Evolutionary conservation across 2,329 filamentous ascomycete species (phyloP).

Genomic region (Aaosphaeria arxii): DNA sequence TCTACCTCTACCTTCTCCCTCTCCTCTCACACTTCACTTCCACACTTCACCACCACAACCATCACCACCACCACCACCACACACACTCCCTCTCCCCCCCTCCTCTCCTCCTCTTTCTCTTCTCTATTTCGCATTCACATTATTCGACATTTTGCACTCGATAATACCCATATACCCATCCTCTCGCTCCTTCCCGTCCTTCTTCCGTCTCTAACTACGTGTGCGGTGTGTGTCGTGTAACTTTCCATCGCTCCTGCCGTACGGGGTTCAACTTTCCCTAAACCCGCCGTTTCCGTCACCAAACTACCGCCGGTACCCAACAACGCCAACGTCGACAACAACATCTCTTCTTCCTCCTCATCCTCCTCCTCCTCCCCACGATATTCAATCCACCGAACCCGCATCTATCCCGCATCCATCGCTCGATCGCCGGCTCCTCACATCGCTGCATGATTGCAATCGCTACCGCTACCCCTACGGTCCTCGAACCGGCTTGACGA

Average conservation of each 20-base stretch:
- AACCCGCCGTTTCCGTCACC: slow-evolving; percentile 11
- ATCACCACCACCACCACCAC: not conserved
- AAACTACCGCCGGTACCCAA: slow-evolving; percentile 21
- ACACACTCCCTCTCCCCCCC: not conserved
- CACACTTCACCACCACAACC: not conserved
- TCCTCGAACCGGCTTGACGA: too few species aligned
- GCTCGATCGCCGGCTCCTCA: too few species aligned
- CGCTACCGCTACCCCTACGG: too few species aligned
- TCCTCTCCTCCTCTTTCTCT: not conserved
- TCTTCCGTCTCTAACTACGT: not conserved
- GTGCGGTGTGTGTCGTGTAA: not conserved
- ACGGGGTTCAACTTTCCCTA: not conserved
- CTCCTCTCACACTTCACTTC: not conserved
- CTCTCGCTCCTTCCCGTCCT: not conserved
- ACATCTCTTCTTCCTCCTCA: too few species aligned
- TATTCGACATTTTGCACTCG: not conserved
- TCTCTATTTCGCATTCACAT: not conserved
- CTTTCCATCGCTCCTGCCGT: not conserved
- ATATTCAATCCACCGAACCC: too few species aligned
- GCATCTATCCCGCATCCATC: too few species aligned
- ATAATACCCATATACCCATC: not conserved
- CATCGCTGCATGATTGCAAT: too few species aligned
- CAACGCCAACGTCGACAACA: slow-evolving; percentile 28
- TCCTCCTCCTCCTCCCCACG: too few species aligned
- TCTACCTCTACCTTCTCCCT: not conserved